Evolutionary conservation across 1,139 yeast genomes (phyloP).

Genomic region (Hemisphaericaspora xylofermentans): DNA sequence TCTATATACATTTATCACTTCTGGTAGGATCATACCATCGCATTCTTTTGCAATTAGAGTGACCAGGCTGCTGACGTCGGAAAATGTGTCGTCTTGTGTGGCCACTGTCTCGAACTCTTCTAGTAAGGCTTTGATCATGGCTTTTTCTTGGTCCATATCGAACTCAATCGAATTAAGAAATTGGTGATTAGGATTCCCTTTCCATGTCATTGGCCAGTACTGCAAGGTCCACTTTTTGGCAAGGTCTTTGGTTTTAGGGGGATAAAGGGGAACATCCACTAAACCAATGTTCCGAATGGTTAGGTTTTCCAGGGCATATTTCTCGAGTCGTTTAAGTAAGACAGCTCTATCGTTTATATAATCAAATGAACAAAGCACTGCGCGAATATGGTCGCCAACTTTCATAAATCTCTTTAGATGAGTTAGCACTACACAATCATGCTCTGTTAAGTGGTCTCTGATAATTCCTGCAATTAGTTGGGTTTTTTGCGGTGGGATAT

Average conservation of each 20-base stretch:
- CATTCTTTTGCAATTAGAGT: slow-evolving; percentile 26
- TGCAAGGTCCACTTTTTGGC: slow-evolving; percentile 60
- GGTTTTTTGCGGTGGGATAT: slow-evolving; percentile 30
- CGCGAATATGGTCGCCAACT: slow-evolving; percentile 17
- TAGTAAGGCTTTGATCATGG: slow-evolving; percentile 33
- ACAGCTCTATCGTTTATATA: slow-evolving; percentile 17
- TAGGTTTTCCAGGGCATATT: slow-evolving; percentile 14
- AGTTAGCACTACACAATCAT: slow-evolving; percentile 24
- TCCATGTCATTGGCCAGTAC: slow-evolving; percentile 92
- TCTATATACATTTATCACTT: slow-evolving; percentile 21
- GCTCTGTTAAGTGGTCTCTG: slow-evolving; percentile 26
- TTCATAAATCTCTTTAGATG: slow-evolving; percentile 39
- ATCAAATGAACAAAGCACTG: slow-evolving; percentile 30
- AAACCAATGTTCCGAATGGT: slow-evolving; percentile 12
- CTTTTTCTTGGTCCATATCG: slow-evolving; percentile 44
- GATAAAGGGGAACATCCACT: slow-evolving; percentile 32
- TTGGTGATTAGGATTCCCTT: slow-evolving; percentile 85
- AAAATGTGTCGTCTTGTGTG: not conserved
- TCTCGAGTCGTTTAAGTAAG: slow-evolving; percentile 15
- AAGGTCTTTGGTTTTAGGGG: slow-evolving; percentile 59
- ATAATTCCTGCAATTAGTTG: slow-evolving; percentile 28
- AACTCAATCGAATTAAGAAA: slow-evolving; percentile 53
- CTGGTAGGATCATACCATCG: slow-evolving; percentile 9
- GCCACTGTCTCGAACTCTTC: slow-evolving; percentile 9
- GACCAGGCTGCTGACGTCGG: slow-evolving; percentile 11